Base-by-base conservation (phyloP, 2,329 filamentous ascomycete species). In the Blastomyces parvus region DNA sequence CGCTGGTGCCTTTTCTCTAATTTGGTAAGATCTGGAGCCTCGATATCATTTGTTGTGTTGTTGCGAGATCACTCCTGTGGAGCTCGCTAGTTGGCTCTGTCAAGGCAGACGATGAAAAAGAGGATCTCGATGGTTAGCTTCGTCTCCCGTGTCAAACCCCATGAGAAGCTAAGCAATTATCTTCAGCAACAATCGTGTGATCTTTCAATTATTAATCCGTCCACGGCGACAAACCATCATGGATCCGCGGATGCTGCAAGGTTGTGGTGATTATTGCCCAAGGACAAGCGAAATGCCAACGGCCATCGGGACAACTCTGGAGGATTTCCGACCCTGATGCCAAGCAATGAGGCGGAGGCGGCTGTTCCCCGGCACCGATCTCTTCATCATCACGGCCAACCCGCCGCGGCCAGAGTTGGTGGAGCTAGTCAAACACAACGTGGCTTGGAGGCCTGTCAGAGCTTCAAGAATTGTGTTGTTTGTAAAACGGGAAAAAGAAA, bases 331-430 rank as follows among this genome's bases (percentile, higher is more conserved):
- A 55, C 33, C 7, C 59, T 53, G 46, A 40, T 52, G 59, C 59
- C 59, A 53, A 61, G 59, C 13, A 55, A 53, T 61, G 59, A 22
- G 46, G 59, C 59, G 50, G 46, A 61, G 46, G 44, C 46, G 9
- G 19, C 48, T 33, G 30, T 33, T n/a, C 38, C 48, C 48, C 22
- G 25, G 13, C 11, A 13, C 59, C 59, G 59, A 61, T 55, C 59
- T 61, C 59, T 59, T 33, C 40, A 17, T 38, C 36, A 38, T 46
- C 57, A 17, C 42, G 55, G 55, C 14, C 22, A 19, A 14, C 40
- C 55, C 36, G 4, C 19, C 40, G n/a, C n/a, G 22, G 27, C 3
- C 58, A 36, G 4, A 46, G 22, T 36, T 48, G 14, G 36, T 36
- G 19, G 22, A 7, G n/a, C n/a, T n/a, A n/a, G 27, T 56, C 53